Conservation (phyloP, 2,329 filamentous ascomycete genomes). For the Fusarium torulosum region DNA sequence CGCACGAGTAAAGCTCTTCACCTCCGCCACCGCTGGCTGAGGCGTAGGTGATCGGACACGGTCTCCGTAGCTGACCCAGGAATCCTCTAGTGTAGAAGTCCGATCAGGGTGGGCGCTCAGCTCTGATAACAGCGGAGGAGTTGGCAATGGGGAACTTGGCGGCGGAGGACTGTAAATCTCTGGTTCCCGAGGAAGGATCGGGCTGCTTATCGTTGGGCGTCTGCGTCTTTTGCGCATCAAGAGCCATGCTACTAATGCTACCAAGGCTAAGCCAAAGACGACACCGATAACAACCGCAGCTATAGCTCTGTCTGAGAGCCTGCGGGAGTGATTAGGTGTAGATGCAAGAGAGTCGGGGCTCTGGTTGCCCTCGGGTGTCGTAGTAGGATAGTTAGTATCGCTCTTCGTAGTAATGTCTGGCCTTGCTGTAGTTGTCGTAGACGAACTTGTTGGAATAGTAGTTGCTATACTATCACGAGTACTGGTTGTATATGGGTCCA, state of each 20-base stretch:
- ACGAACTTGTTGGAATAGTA: constrained; percentile 1
- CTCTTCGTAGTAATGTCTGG: constrained; percentile 7
- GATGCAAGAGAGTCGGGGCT: neutral
- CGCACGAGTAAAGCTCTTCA: constrained; percentile 40
- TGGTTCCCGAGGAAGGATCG: constrained; percentile 1
- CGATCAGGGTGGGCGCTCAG: constrained; percentile 13
- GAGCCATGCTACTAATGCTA: constrained; percentile 27
- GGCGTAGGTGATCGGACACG: constrained; percentile 43
- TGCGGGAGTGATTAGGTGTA: constrained; percentile 1
- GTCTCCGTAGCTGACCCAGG: constrained; percentile 37
- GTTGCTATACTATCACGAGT: constrained; percentile 7
- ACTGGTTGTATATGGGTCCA: constrained; percentile 22
- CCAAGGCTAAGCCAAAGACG: constrained; percentile 9
- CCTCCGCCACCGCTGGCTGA: constrained; percentile 45
- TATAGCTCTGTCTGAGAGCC: constrained; percentile 31
- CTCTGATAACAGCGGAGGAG: constrained; percentile 11
- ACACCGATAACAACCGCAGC: constrained; percentile 38
- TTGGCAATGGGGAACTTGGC: constrained; percentile 10
- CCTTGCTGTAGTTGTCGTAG: neutral
- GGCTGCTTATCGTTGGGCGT: constrained; percentile 1
- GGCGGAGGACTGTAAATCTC: neutral
- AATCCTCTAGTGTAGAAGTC: constrained; percentile 18
- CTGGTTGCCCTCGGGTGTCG: constrained; percentile 2
- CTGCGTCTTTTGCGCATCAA: constrained; percentile 17
- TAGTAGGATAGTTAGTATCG: neutral